Base-by-base conservation (phyloP, 2,329 filamentous ascomycete species). In the Chaetothyriales sp. region DNA sequence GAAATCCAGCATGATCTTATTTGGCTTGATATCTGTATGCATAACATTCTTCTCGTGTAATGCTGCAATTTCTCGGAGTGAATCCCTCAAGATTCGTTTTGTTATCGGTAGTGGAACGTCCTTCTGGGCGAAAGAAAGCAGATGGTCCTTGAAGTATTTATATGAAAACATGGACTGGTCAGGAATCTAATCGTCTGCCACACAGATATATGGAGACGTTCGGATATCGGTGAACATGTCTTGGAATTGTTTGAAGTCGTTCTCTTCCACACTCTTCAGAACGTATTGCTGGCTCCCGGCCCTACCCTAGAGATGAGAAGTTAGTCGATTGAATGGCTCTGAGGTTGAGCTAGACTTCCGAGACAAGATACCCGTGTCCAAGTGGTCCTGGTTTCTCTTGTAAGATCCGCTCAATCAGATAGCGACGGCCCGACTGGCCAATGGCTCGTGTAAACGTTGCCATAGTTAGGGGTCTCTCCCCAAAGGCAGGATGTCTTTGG, bases 131-230 rank as follows among this genome's bases (percentile, higher is more conserved):
- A 73, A 65, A 54, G 61, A 62, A 51, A 73, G 64, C 18, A 73
- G 62, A 61, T 73, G 61, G 47, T 68, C 67, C 4, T 62, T 65
- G 54, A 71, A 61, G 60, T 71, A 71, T 52, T 67, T 65, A 50
- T 69, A 73, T 53, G 71, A 66, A 54, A 73, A 72, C 61, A 72
- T 69, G 26, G 65, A 67, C 54, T 68, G 61, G 18, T 70, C 66
- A 5, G 70, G 69, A 53, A 72, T 62, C 42, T 66, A 68, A 57
- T 73, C 70, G 44, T 64, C 59, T n/a, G 66, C 51, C 5, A 64
- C 61, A 36, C 68, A 64, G 44, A 71, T 54, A 55, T 70, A 64
- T 19, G 64, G 64, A 51, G 62, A 65, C 28, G 44, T 19, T 44
- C 47, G 28, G 49, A 55, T 49, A 62, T 58, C 15, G 5, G 10